phyloP scores from a whole-genome alignment of 1,139 yeast genomes.

The Pichia sp. region DNA sequence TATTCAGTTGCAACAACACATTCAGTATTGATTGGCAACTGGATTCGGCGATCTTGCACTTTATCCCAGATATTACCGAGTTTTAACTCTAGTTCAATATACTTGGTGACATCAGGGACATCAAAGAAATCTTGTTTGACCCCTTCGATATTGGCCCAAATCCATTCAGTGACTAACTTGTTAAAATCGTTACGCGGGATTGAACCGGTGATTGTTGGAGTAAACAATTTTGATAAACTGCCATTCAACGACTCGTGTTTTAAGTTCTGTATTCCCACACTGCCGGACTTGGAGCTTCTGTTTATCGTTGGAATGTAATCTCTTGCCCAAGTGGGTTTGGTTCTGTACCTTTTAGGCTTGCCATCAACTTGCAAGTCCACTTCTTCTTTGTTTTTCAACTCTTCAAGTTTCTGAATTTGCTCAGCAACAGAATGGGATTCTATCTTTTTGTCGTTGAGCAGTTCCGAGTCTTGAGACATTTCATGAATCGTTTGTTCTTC shows the following conservation, averaged over 20 bases:
- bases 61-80: conserved; percentile 72
- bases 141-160: conserved; percentile 68
- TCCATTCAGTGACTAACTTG: conserved; percentile 80
- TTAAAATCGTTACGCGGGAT: conserved; percentile 81
- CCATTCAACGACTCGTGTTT: conserved; percentile 9
- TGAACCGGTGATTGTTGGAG: conserved; percentile 58
- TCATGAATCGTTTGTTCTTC: neutral
- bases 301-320: conserved; percentile 49
- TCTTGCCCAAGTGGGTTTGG: conserved; percentile 80
- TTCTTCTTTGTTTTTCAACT: conserved; percentile 18
- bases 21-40: conserved; percentile 70
- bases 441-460: neutral
- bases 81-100: conserved; percentile 75
- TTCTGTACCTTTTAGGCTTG: conserved; percentile 56
- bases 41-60: conserved; percentile 53
- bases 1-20: conserved; percentile 50
- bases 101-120: conserved; percentile 32
- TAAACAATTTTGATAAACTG: conserved; percentile 23
- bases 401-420: conserved; percentile 23
- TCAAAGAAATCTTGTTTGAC: conserved; percentile 33
- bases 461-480: too few relatives aligned
- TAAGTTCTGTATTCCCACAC: conserved; percentile 6
- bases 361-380: conserved; percentile 12
- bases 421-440: conserved; percentile 4
- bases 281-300: conserved; percentile 5